Percentiles rank a stretch among this genome's conserved stretches.
These are phyloP conservation scores for Claviceps monticola DNA, from an alignment of 2,329 filamentous ascomycete genomes.

Conservation along the genomic window DNA sequence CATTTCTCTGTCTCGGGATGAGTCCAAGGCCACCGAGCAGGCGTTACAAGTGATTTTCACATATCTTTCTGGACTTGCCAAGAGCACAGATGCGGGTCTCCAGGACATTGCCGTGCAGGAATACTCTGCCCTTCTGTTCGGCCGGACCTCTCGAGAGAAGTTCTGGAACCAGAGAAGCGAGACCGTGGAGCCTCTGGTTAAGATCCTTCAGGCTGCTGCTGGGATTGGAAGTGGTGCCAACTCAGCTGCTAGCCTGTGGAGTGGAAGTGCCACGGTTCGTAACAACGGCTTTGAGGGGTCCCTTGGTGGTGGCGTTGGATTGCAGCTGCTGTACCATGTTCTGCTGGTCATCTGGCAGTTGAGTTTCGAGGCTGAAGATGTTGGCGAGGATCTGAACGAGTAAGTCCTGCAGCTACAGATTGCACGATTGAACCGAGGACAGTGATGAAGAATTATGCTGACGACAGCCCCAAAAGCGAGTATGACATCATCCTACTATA, in stretches of 20 bases:
- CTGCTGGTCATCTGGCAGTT: conserved; percentile 92
- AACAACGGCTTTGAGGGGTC: conserved; percentile 48
- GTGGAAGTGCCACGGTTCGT: conserved; percentile 36
- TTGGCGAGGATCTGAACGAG: conserved; percentile 71
- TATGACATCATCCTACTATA: conserved; percentile 87
- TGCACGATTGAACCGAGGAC: neutral
- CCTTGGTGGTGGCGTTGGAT: conserved; percentile 68
- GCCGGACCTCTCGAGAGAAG: conserved; percentile 56
- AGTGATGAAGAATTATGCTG: neutral
- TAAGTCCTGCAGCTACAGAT: conserved; percentile 31
- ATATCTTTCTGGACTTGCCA: conserved; percentile 73
- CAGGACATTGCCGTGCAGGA: conserved; percentile 93
- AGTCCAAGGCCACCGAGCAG: conserved; percentile 51
- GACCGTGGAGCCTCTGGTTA: conserved; percentile 68
- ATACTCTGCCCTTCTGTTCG: conserved; percentile 74
- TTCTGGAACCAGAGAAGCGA: conserved; percentile 89
- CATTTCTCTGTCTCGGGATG: conserved; percentile 53
- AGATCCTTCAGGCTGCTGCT: conserved; percentile 68
- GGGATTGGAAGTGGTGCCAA: conserved; percentile 54
- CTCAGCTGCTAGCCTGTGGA: conserved; percentile 48
- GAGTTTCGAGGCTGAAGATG: conserved; percentile 73
- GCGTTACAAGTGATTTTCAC: conserved; percentile 72
- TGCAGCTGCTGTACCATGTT: conserved; percentile 90
- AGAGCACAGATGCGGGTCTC: conserved; percentile 73
- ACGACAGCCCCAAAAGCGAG: conserved; percentile 43